Conservation (phyloP, 2,329 filamentous ascomycete genomes). For the Thielaviopsis populi region DNA sequence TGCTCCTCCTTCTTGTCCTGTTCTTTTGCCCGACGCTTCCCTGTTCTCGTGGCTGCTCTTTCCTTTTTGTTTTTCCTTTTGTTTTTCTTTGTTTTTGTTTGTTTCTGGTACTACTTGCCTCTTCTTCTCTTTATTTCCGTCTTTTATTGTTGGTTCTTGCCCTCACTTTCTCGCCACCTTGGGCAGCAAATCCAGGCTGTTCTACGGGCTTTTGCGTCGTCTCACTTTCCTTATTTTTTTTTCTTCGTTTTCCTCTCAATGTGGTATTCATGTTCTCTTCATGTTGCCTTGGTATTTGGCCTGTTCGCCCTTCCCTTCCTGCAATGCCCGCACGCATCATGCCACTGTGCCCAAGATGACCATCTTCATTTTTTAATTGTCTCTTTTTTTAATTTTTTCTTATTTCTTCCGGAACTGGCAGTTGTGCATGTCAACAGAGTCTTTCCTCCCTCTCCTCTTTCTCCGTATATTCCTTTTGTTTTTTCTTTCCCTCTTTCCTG, state of each 20-base stretch:
- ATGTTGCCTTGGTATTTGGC: background rate
- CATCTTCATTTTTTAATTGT: background rate
- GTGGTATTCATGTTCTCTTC: background rate
- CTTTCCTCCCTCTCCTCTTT: background rate
- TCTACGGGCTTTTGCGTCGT: background rate
- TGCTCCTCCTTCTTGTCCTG: background rate
- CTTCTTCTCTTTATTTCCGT: background rate
- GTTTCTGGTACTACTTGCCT: too few relatives aligned
- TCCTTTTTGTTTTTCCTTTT: too few relatives aligned
- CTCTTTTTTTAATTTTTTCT: background rate
- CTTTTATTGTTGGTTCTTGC: background rate
- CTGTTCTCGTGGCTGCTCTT: background rate
- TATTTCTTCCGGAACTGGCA: background rate
- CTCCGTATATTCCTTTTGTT: too few relatives aligned
- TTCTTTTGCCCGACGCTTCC: background rate
- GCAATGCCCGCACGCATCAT: background rate
- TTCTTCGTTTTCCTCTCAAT: background rate
- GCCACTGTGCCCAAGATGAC: slow-evolving; percentile 3
- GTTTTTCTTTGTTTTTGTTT: background rate
- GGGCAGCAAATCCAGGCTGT: background rate
- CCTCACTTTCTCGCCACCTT: background rate
- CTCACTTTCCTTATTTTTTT: background rate
- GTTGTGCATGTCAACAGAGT: background rate
- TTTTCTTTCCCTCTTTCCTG: background rate
- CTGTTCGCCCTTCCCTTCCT: background rate